Evolutionary conservation across 2,329 filamentous ascomycete genomes (phyloP), one percentile per base, ranked within the genome.

Genomic region (Verticillium klebahnii): DNA sequence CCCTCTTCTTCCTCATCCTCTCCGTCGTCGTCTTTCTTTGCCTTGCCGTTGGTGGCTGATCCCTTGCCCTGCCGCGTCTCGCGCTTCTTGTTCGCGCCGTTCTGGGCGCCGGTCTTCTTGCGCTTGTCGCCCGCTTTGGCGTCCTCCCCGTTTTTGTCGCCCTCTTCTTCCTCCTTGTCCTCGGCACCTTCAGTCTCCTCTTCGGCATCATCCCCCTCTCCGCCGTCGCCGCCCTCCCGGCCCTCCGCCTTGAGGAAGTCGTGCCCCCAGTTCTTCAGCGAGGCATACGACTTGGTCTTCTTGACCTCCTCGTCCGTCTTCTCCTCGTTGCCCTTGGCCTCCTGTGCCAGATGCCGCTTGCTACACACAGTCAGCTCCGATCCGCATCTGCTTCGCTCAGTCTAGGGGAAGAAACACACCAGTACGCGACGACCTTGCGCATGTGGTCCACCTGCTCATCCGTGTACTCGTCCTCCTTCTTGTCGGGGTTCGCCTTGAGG

Each of bases 301-400:
- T 79, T 79, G 8, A 78, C 70, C n/a, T 80, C 76, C 14, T 75
- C 74, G 0, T 69, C 63, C 0, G 78, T 71, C 58, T 85, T 84
- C 65, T 87, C 77, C 61, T 78, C 74, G 67, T 88, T 87, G 37
- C 78, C 78, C 64, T 79, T 82, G 61, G 82, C 79, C 71, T 90
- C 87, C 67, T 89, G 86, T 0, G 86, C 87, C 0, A 90, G 74
- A 73, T 89, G 87, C 5, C 86, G 78, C 70, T 89, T 90, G 70
- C 75, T 78, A 8, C 2, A 5, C 29, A 23, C 15, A 11, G 14
- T 52, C 25, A 36, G 25, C 3, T 31, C 8, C 7, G 9, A 12
- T 5, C 34, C 9, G 25, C 11, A 12, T 40, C 25, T 3, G 2
- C 7, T 15, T 32, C 8, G 25, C 8, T 3, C 15, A 1, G 7